Percentiles rank a stretch among this genome's conserved stretches.
These are phyloP conservation scores for Asterella californica DNA, from an alignment of 225 moss, liverwort and hornwort genomes.

Conservation along the genomic window DNA sequence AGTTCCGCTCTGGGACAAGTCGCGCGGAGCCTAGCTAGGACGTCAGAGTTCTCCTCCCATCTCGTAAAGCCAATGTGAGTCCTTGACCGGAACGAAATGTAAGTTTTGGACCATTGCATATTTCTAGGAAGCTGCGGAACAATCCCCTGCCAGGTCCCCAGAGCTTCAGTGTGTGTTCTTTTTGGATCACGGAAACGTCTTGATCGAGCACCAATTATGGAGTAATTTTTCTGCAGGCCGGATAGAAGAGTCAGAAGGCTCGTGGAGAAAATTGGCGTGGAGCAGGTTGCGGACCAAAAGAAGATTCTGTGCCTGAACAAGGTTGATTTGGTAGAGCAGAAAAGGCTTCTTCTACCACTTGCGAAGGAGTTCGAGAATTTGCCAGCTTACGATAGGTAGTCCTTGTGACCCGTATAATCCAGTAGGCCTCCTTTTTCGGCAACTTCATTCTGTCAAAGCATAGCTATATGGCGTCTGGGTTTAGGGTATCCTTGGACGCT, in stretches of 20 bases:
- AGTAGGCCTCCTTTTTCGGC: not conserved
- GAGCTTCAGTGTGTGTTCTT: not conserved
- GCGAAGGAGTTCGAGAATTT: conserved; percentile 74
- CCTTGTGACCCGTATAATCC: no score
- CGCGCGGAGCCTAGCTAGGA: not conserved
- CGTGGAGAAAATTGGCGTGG: conserved; percentile 82
- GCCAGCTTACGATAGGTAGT: conserved; percentile 78
- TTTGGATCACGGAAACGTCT: not conserved
- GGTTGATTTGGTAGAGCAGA: conserved; percentile 83
- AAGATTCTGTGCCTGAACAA: conserved; percentile 83
- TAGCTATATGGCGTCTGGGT: not conserved
- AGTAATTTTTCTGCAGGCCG: conserved; percentile 46
- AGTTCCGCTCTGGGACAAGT: not conserved
- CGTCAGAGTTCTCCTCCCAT: not conserved
- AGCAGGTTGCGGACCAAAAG: conserved; percentile 69
- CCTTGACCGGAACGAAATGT: not conserved
- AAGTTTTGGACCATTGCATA: not conserved
- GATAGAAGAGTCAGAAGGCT: conserved; percentile 81
- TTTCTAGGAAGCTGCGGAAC: not conserved
- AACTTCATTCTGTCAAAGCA: no score
- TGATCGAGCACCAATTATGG: not conserved
- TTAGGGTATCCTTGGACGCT: no score
- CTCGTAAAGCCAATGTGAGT: not conserved
- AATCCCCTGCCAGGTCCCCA: no score
- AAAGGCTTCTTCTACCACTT: conserved; percentile 77